Evolutionary conservation across 306 rosid species (phyloP).

Genomic region (Oemleria cerasiformis): DNA sequence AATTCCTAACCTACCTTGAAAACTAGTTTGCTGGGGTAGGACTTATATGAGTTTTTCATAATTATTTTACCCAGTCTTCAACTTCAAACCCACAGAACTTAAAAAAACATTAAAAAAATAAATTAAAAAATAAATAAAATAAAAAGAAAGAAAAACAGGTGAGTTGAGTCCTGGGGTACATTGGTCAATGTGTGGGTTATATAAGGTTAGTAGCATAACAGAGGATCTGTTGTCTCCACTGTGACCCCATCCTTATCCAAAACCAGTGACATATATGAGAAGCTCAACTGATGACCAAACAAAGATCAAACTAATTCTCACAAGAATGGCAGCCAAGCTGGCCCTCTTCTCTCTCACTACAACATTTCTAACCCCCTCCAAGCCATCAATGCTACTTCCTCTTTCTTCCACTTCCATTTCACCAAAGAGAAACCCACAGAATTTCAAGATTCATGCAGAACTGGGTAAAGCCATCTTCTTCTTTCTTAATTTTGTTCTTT

Average conservation of each 20-base stretch:
- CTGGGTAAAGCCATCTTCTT: constrained; percentile 39
- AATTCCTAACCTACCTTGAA: too few relatives aligned
- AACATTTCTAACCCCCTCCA: constrained; percentile 42
- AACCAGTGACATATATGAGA: constrained; percentile 27
- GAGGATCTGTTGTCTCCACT: constrained; percentile 19
- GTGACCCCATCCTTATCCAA: constrained; percentile 37
- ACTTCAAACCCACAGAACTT: too few relatives aligned
- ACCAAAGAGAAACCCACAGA: constrained; percentile 29
- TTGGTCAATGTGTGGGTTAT: constrained; percentile 7
- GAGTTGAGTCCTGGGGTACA: neutral
- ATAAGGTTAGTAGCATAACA: constrained; percentile 33
- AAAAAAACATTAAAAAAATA: too few relatives aligned
- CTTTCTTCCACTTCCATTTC: constrained; percentile 21
- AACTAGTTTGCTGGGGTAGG: too few relatives aligned
- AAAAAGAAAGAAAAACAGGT: neutral
- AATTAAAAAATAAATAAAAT: too few relatives aligned
- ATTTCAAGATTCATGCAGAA: constrained; percentile 58
- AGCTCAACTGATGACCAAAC: constrained; percentile 28
- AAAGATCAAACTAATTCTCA: constrained; percentile 1
- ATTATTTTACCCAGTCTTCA: too few relatives aligned
- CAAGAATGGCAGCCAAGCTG: constrained; percentile 61
- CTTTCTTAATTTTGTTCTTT: too few relatives aligned
- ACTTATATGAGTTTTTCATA: too few relatives aligned
- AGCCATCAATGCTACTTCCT: constrained; percentile 33
- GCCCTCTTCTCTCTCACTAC: constrained; percentile 44